phyloP scores from a whole-genome alignment of 768 basidiomycete species.

The Termitomyces bulborhizus region DNA sequence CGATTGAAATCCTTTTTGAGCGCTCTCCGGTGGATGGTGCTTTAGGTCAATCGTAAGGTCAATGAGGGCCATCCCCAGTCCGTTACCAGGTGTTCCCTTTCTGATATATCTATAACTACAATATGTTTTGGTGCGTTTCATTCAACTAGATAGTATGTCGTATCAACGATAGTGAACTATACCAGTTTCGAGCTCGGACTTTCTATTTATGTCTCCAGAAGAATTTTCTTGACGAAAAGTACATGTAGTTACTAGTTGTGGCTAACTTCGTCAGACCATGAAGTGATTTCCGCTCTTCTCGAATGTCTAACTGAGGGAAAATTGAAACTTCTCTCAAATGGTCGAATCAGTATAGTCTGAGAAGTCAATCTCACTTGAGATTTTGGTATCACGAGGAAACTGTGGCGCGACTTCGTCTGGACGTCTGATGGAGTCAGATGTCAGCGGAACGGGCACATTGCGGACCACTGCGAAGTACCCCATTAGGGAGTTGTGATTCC shows the following conservation, averaged over 20 bases:
- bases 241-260: neutral
- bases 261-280: neutral
- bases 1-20: neutral
- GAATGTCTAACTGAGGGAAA: neutral
- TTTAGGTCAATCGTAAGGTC: neutral
- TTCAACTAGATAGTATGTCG: neutral
- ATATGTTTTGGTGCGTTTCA: neutral
- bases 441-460: neutral
- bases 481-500: slow-evolving; percentile 7
- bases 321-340: no score
- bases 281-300: neutral
- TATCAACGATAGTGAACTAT: neutral
- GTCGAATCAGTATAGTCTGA: neutral
- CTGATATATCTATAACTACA: neutral
- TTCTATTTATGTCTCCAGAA: neutral
- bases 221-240: neutral
- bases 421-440: slow-evolving; percentile 5
- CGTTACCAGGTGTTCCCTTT: no score
- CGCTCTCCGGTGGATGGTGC: no score
- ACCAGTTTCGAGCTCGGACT: neutral
- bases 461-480: neutral
- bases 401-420: slow-evolving; percentile 10
- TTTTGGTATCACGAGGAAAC: neutral
- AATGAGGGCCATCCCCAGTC: neutral
- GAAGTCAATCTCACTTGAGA: neutral